Percentiles rank a stretch among this genome's conserved stretches.
Conservation (phyloP, 2,329 filamentous ascomycete species). For the Epichloe glyceriae region DNA sequence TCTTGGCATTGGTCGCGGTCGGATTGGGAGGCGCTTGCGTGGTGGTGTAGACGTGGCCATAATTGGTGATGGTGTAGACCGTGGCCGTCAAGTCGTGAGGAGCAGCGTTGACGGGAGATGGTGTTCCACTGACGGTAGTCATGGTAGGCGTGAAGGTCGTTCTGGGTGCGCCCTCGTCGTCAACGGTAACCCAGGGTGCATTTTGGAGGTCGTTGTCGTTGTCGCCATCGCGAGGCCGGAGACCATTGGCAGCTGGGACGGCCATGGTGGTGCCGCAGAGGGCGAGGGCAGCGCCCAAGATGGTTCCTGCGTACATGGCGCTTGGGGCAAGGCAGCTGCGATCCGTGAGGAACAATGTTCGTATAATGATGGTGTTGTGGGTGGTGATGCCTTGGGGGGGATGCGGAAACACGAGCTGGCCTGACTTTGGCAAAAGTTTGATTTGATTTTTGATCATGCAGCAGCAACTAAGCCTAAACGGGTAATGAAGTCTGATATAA, state of each 20-base stretch:
- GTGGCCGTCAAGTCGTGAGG: slow-evolving; percentile 35
- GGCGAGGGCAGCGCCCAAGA: slow-evolving; percentile 16
- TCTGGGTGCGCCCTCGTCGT: slow-evolving; percentile 29
- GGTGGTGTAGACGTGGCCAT: slow-evolving; percentile 25
- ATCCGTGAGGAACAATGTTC: neutral
- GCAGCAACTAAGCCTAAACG: no score
- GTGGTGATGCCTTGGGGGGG: no score
- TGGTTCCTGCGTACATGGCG: slow-evolving; percentile 19
- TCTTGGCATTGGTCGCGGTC: slow-evolving; percentile 24
- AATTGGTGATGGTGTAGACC: slow-evolving; percentile 24
- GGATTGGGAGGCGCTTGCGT: slow-evolving; percentile 32
- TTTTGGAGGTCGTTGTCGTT: slow-evolving; percentile 10
- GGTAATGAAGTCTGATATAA: no score
- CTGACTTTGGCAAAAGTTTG: no score
- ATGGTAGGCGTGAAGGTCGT: slow-evolving; percentile 36
- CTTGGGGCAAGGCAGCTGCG: neutral
- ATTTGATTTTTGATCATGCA: no score
- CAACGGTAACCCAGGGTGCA: slow-evolving; percentile 39
- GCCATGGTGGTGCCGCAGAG: slow-evolving; percentile 16
- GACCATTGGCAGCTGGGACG: slow-evolving; percentile 13
- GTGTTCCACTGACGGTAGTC: slow-evolving; percentile 33
- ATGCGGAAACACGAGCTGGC: no score
- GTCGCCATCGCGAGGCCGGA: slow-evolving; percentile 9
- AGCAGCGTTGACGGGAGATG: slow-evolving; percentile 24
- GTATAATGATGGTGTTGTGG: no score